Percentiles rank a stretch among this genome's conserved stretches.
phyloP scores from a whole-genome alignment of 2,329 filamentous ascomycete species.

The Dothideomycetes sp. region DNA sequence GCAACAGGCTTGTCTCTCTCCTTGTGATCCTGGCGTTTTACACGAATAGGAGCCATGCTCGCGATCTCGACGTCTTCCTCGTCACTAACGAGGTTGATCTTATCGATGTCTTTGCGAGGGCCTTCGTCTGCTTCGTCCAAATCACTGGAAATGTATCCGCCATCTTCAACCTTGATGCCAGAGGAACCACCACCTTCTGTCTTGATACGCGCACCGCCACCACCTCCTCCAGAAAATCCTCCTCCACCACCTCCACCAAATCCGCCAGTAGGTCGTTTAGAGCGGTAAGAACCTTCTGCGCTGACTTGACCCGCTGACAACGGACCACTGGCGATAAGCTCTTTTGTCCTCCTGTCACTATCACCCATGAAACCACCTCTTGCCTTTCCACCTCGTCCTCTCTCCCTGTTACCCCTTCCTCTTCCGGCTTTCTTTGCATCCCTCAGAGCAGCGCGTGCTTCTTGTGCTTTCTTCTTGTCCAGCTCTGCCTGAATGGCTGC shows the following conservation, averaged over 20 bases:
- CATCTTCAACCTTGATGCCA: conserved; percentile 25
- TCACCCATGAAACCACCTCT: conserved; percentile 37
- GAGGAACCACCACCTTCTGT: conserved; percentile 20
- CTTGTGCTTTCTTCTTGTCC: conserved; percentile 29
- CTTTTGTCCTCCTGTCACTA: conserved; percentile 18
- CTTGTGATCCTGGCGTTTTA: conserved; percentile 46
- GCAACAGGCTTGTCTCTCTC: conserved; percentile 45
- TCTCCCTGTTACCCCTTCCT: conserved; percentile 23
- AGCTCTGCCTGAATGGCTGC: conserved; percentile 32
- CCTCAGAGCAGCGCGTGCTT: conserved; percentile 21
- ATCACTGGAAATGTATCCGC: conserved; percentile 39
- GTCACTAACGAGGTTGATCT: conserved; percentile 48
- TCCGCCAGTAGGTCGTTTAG: background rate
- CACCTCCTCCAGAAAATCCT: conserved; percentile 16
- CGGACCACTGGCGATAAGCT: conserved; percentile 31
- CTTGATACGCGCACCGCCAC: conserved; percentile 25
- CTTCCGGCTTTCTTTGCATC: conserved; percentile 21
- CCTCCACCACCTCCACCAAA: conserved; percentile 17
- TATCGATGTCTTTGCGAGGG: conserved; percentile 46
- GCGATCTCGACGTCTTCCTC: conserved; percentile 32
- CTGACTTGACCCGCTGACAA: conserved; percentile 30
- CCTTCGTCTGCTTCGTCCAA: conserved; percentile 42
- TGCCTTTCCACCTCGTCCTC: conserved; percentile 24
- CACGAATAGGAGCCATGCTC: conserved; percentile 40
- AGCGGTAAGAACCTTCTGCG: conserved; percentile 15